phyloP scores from a whole-genome alignment of 305 asterid genomes.

The Solanum hybrid region DNA sequence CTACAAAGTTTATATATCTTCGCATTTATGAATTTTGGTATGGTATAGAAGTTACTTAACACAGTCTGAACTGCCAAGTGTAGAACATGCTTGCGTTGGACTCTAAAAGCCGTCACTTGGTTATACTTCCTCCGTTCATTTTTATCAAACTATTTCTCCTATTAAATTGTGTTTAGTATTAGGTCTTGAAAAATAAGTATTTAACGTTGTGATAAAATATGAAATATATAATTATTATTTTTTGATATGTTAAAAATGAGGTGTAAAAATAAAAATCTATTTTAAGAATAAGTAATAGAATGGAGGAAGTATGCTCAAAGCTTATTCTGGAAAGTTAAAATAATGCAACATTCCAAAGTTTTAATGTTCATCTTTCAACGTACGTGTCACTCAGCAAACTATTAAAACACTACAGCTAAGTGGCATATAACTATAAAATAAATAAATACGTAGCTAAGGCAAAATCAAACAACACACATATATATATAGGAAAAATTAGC shows the following conservation, averaged over 20 bases:
- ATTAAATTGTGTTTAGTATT: too few relatives aligned
- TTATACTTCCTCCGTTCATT: too few relatives aligned
- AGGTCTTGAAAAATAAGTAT: too few relatives aligned
- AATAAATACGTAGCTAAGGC: neutral
- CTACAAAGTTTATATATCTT: too few relatives aligned
- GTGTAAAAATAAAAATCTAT: fast-evolving
- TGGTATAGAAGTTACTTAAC: too few relatives aligned
- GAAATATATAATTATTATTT: too few relatives aligned
- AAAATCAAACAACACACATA: neutral
- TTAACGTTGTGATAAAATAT: too few relatives aligned
- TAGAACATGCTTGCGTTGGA: too few relatives aligned
- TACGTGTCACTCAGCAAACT: neutral
- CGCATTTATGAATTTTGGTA: too few relatives aligned
- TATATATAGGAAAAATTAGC: too few relatives aligned
- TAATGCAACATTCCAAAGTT: neutral
- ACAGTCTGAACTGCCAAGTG: too few relatives aligned
- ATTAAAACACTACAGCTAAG: neutral
- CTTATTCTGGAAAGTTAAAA: neutral
- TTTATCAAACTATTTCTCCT: fast-evolving
- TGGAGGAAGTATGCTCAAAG: neutral
- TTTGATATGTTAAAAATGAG: fast-evolving
- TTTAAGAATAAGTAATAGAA: fast-evolving
- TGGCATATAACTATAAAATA: neutral
- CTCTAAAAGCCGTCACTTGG: too few relatives aligned
- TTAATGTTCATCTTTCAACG: neutral